Conservation (phyloP, 306 rosid species). For the Prunus davidiana region DNA sequence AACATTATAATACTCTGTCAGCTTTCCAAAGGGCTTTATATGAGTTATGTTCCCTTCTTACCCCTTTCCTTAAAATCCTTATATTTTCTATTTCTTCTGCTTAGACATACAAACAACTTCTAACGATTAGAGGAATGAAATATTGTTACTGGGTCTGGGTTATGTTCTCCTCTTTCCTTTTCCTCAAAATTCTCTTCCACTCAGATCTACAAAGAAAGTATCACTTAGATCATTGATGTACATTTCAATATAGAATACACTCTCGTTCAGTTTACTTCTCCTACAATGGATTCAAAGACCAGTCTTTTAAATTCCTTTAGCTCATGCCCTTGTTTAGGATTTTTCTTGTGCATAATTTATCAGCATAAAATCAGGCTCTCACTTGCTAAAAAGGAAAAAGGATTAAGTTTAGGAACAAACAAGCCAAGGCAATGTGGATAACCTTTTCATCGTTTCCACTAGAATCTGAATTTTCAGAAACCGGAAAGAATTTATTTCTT, state of each 20-base stretch:
- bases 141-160: too few species aligned
- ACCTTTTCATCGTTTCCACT: not conserved
- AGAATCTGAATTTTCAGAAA: constrained; percentile 1
- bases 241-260: not conserved
- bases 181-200: too few species aligned
- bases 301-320: not conserved
- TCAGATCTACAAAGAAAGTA: not conserved
- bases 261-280: not conserved
- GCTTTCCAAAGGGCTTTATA: not conserved
- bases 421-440: not conserved
- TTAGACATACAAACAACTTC: too few species aligned
- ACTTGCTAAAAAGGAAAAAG: not conserved
- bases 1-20: not conserved
- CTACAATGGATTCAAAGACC: not conserved
- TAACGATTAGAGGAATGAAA: too few species aligned
- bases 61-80: too few species aligned
- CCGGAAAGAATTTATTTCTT: not conserved
- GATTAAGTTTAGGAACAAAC: not conserved
- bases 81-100: too few species aligned
- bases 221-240: not conserved
- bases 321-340: not conserved
- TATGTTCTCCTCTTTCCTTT: too few species aligned
- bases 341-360: not conserved
- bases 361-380: not conserved
- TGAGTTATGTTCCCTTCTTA: not conserved